These are phyloP conservation scores for Exophiala calicioides DNA, from an alignment of 2,329 filamentous ascomycete species.

Conservation along the genomic window DNA sequence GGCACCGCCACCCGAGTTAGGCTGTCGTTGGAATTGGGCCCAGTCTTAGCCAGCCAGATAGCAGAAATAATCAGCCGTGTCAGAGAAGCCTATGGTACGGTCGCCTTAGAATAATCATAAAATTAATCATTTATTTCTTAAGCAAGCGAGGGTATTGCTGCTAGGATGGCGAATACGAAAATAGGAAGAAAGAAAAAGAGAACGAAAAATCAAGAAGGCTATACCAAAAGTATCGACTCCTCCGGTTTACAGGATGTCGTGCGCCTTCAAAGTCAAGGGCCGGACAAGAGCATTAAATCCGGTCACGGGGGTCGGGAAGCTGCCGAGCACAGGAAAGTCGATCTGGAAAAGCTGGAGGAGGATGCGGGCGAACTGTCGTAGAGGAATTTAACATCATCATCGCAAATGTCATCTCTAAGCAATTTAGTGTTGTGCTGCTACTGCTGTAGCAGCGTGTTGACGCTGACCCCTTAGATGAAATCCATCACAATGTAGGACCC, in stretches of 20 bases:
- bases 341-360: slow-evolving; percentile 11
- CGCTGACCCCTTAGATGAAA: slow-evolving; percentile 7
- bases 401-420: slow-evolving; percentile 7
- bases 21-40: slow-evolving; percentile 39
- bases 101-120: slow-evolving; percentile 7
- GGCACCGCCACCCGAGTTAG: slow-evolving; percentile 37
- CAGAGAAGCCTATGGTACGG: slow-evolving; percentile 8
- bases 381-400: slow-evolving; percentile 10
- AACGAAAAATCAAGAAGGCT: slow-evolving; percentile 1
- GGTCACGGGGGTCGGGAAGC: slow-evolving; percentile 12
- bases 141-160: slow-evolving; percentile 1
- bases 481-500: slow-evolving; percentile 9
- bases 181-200: background rate
- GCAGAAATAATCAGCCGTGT: slow-evolving; percentile 38
- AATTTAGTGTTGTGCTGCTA: slow-evolving; percentile 9
- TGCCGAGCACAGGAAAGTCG: slow-evolving; percentile 10
- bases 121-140: slow-evolving; percentile 5
- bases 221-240: slow-evolving; percentile 18
- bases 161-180: slow-evolving; percentile 7
- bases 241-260: slow-evolving; percentile 37
- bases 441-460: slow-evolving; percentile 7
- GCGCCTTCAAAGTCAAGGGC: slow-evolving; percentile 39
- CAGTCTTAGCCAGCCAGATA: slow-evolving; percentile 40
- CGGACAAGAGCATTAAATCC: slow-evolving; percentile 35
- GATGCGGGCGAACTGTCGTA: slow-evolving; percentile 8